Evolutionary conservation across 2,329 filamentous ascomycete genomes (phyloP).

Genomic region (Alternaria brassicae): DNA sequence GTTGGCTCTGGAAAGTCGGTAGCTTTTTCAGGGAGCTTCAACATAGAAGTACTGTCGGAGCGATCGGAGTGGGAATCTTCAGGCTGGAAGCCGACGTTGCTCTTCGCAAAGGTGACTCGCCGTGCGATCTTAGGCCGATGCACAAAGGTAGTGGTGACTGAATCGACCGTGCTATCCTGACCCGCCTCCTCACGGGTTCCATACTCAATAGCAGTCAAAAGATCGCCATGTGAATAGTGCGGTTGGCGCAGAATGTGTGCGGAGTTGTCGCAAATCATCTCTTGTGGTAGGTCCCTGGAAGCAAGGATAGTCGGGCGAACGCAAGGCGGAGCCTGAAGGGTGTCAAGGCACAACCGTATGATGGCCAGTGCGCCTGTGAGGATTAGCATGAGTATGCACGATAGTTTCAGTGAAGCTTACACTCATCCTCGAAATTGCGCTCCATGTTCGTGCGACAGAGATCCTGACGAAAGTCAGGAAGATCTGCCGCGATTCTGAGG

Average conservation of each 20-base stretch:
- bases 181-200: background rate
- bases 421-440: conserved; percentile 51
- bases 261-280: conserved; percentile 12
- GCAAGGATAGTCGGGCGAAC: conserved; percentile 10
- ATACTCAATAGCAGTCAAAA: background rate
- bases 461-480: conserved; percentile 51
- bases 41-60: background rate
- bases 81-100: background rate
- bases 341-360: conserved; percentile 20
- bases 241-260: background rate
- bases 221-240: background rate
- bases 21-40: background rate
- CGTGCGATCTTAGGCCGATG: conserved; percentile 15
- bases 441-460: conserved; percentile 50
- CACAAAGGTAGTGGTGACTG: conserved; percentile 17
- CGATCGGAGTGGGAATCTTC: background rate
- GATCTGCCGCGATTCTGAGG: conserved; percentile 44
- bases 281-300: conserved; percentile 17
- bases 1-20: background rate
- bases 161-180: conserved; percentile 1
- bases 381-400: conserved; percentile 3
- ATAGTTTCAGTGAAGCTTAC: conserved; percentile 34
- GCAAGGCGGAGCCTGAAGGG: conserved; percentile 7
- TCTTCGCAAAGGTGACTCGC: background rate
- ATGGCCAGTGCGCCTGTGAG: conserved; percentile 23